A percentile compares a stretch with the other conserved stretches of the same genome.
Conservation (phyloP, 768 basidiomycete species). For the Phaeotremella fagi region DNA sequence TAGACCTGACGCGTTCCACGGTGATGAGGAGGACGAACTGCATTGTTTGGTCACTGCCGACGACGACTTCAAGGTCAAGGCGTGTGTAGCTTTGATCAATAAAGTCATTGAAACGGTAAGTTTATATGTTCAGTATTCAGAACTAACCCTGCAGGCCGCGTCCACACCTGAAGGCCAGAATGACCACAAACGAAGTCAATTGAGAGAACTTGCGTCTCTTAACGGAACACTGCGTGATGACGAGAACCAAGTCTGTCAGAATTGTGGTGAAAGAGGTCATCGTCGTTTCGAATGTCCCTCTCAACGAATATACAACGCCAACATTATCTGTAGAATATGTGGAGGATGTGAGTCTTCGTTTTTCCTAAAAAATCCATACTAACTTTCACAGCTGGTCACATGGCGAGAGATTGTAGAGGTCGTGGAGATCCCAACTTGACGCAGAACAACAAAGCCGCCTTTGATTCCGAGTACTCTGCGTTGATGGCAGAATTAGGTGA, state of each 20-base stretch:
- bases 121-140: conserved; percentile 11
- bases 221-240: conserved; percentile 99
- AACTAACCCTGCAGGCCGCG: conserved; percentile 65
- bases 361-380: neutral
- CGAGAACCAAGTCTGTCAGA: conserved; percentile 97
- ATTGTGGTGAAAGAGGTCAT: conserved; percentile 58
- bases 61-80: conserved; percentile 79
- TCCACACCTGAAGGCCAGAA: conserved; percentile 99
- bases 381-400: conserved; percentile 67
- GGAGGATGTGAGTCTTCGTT: conserved; percentile 58
- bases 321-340: conserved; percentile 97
- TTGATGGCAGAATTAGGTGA: conserved; percentile 98
- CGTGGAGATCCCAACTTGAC: conserved; percentile 75
- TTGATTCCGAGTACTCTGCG: conserved; percentile 96
- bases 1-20: conserved; percentile 85
- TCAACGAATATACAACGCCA: conserved; percentile 96
- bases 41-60: conserved; percentile 96
- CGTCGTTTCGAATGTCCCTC: conserved; percentile 99
- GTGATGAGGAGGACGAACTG: conserved; percentile 97
- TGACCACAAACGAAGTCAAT: conserved; percentile 97
- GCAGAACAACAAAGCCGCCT: conserved; percentile 59
- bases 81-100: conserved; percentile 93
- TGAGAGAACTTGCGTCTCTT: conserved; percentile 91
- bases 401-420: conserved; percentile 96
- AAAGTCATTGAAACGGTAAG: conserved; percentile 93